A percentile compares a stretch with the other conserved stretches of the same genome.
These are phyloP conservation scores for Hypomyces perniciosus DNA, from an alignment of 2,329 filamentous ascomycete species.

Conservation along the genomic window DNA sequence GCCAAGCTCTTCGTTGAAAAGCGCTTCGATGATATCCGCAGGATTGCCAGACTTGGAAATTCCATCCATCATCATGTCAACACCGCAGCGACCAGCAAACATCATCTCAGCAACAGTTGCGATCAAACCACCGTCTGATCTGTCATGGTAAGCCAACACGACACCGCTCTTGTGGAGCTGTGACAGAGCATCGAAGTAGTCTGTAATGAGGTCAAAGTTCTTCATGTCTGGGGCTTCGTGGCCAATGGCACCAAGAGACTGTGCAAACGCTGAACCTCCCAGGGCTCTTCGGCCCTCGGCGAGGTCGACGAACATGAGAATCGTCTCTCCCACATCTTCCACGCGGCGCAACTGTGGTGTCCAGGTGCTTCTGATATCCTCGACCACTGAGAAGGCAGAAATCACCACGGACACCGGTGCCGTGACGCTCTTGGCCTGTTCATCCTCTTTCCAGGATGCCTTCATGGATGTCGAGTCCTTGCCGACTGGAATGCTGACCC, in stretches of 20 bases:
- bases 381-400: slow-evolving; percentile 81
- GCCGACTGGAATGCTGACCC: slow-evolving; percentile 88
- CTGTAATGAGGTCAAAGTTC: slow-evolving; percentile 71
- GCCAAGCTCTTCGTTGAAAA: slow-evolving; percentile 96
- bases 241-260: slow-evolving; percentile 81
- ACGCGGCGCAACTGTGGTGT: slow-evolving; percentile 78
- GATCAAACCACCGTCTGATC: slow-evolving; percentile 86
- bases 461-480: slow-evolving; percentile 99
- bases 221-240: slow-evolving; percentile 81
- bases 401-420: slow-evolving; percentile 88
- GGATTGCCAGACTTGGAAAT: slow-evolving; percentile 57
- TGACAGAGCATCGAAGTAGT: slow-evolving; percentile 83
- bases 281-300: slow-evolving; percentile 73
- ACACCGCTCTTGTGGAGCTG: slow-evolving; percentile 54
- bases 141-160: slow-evolving; percentile 91
- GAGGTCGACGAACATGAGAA: slow-evolving; percentile 87
- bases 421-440: slow-evolving; percentile 75
- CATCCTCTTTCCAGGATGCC: slow-evolving; percentile 79
- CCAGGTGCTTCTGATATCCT: slow-evolving; percentile 82
- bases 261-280: slow-evolving; percentile 85
- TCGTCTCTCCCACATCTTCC: slow-evolving; percentile 82
- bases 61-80: slow-evolving; percentile 76
- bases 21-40: slow-evolving; percentile 62
- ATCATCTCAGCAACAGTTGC: slow-evolving; percentile 95
- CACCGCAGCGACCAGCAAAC: slow-evolving; percentile 88